Evolutionary conservation across 2,329 filamentous ascomycete species (phyloP).

Genomic region (Fusarium armeniacum): DNA sequence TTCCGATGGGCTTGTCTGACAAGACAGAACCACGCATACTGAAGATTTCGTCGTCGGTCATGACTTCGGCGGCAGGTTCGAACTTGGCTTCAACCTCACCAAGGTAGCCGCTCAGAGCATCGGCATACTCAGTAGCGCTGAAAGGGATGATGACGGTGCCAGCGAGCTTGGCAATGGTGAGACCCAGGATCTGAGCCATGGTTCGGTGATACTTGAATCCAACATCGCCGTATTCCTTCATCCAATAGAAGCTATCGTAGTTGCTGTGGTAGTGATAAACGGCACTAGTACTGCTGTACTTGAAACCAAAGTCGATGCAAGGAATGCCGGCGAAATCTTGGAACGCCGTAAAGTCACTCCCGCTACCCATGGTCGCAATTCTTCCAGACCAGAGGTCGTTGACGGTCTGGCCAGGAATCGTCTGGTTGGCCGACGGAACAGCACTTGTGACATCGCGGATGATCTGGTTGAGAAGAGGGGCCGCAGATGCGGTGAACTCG

Average conservation of each 20-base stretch:
- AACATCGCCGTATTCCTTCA: conserved; percentile 82
- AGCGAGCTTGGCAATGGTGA: conserved; percentile 72
- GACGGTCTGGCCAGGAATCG: conserved; percentile 77
- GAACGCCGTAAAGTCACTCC: conserved; percentile 82
- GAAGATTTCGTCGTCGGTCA: conserved; percentile 52
- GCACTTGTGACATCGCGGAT: conserved; percentile 75
- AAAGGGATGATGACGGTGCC: conserved; percentile 75
- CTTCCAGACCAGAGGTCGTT: conserved; percentile 74
- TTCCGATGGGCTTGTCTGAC: conserved; percentile 51
- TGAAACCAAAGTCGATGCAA: conserved; percentile 74
- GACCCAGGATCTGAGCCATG: conserved; percentile 74
- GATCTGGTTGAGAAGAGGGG: conserved; percentile 81
- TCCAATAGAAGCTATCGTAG: conserved; percentile 93
- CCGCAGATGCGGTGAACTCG: conserved; percentile 74
- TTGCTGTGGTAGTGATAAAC: conserved; percentile 91
- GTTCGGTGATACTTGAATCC: conserved; percentile 75
- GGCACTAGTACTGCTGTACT: conserved; percentile 59
- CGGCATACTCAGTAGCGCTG: conserved; percentile 74
- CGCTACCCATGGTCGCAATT: conserved; percentile 77
- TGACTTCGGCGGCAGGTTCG: conserved; percentile 45
- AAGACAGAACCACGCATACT: conserved; percentile 49
- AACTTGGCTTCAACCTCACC: conserved; percentile 66
- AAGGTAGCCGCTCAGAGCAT: conserved; percentile 67
- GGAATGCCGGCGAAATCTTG: conserved; percentile 79
- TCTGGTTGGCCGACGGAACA: conserved; percentile 82